A percentile compares a stretch with the other conserved stretches of the same genome.
These are phyloP conservation scores for Coccomyxa sp. DNA, from an alignment of 139 green algal genomes.

Conservation along the genomic window DNA sequence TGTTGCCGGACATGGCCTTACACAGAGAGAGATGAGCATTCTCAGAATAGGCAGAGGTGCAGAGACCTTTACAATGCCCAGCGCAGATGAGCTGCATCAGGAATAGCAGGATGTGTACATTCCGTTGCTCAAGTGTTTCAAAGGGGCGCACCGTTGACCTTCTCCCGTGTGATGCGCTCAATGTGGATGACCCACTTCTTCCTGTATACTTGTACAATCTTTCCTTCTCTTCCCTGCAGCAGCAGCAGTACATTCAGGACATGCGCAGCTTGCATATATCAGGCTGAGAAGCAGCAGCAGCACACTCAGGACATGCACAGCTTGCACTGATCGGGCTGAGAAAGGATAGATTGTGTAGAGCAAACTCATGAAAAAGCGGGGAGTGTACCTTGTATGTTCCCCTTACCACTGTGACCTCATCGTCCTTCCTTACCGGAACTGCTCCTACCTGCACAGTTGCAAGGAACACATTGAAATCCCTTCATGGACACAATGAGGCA, in stretches of 20 bases:
- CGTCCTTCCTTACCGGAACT: constrained; percentile 97
- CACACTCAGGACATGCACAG: not conserved
- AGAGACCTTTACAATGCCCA: too few species aligned
- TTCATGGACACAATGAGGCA: too few species aligned
- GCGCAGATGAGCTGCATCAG: too few species aligned
- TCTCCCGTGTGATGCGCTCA: constrained; percentile 96
- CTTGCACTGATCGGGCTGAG: not conserved
- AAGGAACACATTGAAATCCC: too few species aligned
- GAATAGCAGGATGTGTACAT: too few species aligned
- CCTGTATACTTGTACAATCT: constrained; percentile 96
- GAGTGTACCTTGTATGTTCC: constrained; percentile 89
- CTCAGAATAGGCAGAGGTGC: not conserved
- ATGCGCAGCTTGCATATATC: not conserved
- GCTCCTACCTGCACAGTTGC: constrained; percentile 75
- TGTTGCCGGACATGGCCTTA: too few species aligned
- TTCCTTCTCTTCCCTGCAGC: constrained; percentile 86
- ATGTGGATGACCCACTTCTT: constrained; percentile 99
- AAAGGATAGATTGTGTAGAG: not conserved
- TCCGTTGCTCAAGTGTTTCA: too few species aligned
- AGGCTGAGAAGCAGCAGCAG: not conserved
- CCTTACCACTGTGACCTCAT: constrained; percentile 95
- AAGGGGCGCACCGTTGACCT: constrained; percentile 90
- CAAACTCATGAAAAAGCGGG: not conserved
- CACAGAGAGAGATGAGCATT: not conserved
- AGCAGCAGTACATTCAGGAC: not conserved